Evolutionary conservation across 2,329 filamentous ascomycete species (phyloP).

Genomic region (Dothideomycetidae sp.): DNA sequence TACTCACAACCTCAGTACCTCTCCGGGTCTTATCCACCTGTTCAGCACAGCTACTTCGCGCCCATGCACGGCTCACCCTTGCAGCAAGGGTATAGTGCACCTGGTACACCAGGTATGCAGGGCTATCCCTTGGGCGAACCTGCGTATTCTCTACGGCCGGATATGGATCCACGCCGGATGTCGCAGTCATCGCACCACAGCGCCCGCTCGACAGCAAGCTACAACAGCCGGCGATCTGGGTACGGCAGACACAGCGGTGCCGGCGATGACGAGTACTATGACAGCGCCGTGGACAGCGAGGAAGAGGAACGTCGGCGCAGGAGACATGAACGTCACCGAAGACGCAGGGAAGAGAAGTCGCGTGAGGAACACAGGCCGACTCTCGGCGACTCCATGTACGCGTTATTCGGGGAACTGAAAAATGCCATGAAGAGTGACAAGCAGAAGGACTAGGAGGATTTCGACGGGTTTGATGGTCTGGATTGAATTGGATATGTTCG

Average conservation of each 20-base stretch:
- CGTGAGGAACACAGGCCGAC: slow-evolving; percentile 4
- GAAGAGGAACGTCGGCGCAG: slow-evolving; percentile 6
- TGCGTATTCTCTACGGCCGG: slow-evolving; percentile 1
- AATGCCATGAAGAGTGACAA: neutral
- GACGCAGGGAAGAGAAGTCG: slow-evolving; percentile 1
- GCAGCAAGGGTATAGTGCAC: neutral
- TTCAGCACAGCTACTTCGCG: neutral
- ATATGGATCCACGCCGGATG: slow-evolving; percentile 5
- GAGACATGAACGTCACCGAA: slow-evolving; percentile 4
- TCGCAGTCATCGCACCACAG: slow-evolving; percentile 5
- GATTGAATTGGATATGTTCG: slow-evolving; percentile 2
- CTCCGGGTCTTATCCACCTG: neutral
- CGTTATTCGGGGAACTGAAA: slow-evolving; percentile 6
- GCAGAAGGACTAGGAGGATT: slow-evolving; percentile 7
- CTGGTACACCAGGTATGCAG: neutral
- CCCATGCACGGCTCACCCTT: neutral
- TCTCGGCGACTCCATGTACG: slow-evolving; percentile 4
- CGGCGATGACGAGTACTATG: slow-evolving; percentile 5
- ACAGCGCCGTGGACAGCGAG: slow-evolving; percentile 8
- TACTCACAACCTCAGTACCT: slow-evolving; percentile 9
- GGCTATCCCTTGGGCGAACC: slow-evolving; percentile 7
- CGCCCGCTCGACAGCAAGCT: slow-evolving; percentile 3
- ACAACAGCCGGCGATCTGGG: neutral
- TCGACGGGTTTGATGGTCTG: slow-evolving; percentile 4
- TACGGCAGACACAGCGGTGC: slow-evolving; percentile 6